Conservation (phyloP, 2,329 filamentous ascomycete species). For the Ophiostoma sp. region DNA sequence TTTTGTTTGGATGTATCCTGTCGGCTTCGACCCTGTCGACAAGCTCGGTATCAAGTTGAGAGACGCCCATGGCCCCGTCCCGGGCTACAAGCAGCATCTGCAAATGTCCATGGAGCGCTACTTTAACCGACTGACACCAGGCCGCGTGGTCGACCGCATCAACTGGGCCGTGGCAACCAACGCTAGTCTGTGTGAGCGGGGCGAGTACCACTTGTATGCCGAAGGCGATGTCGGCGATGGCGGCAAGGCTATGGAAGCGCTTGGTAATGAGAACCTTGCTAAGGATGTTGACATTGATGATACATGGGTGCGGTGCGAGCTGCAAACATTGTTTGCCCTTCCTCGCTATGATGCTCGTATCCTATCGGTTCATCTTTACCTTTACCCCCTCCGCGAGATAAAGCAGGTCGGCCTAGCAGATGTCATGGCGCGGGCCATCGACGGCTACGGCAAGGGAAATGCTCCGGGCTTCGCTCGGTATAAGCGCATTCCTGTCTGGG, state of each 20-base stretch:
- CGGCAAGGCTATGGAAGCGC: background rate
- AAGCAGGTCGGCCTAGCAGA: constrained; percentile 25
- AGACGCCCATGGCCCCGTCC: constrained; percentile 25
- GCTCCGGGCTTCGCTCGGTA: constrained; percentile 25
- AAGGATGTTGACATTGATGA: constrained; percentile 23
- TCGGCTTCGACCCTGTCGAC: constrained; percentile 27
- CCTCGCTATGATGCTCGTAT: constrained; percentile 21
- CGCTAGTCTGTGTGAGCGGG: constrained; percentile 25
- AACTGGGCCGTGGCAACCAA: constrained; percentile 29
- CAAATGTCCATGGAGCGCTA: constrained; percentile 28
- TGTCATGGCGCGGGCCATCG: constrained; percentile 24
- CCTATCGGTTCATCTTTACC: constrained; percentile 26
- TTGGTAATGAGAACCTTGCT: background rate
- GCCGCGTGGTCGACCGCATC: constrained; percentile 26
- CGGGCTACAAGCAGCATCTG: constrained; percentile 28
- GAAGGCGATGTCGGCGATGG: constrained; percentile 14
- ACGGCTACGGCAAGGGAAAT: constrained; percentile 27
- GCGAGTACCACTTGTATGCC: constrained; percentile 27
- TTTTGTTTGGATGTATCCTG: constrained; percentile 28
- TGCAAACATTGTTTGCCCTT: constrained; percentile 26
- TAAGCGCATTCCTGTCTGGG: constrained; percentile 28
- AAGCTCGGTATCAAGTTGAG: constrained; percentile 28
- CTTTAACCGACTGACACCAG: constrained; percentile 23
- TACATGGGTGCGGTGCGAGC: constrained; percentile 28
- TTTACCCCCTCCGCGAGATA: constrained; percentile 28